A percentile compares a stretch with the other conserved stretches of the same genome.
These are phyloP conservation scores for Cytospora piceicola DNA, from an alignment of 2,329 filamentous ascomycete species.

Conservation along the genomic window DNA sequence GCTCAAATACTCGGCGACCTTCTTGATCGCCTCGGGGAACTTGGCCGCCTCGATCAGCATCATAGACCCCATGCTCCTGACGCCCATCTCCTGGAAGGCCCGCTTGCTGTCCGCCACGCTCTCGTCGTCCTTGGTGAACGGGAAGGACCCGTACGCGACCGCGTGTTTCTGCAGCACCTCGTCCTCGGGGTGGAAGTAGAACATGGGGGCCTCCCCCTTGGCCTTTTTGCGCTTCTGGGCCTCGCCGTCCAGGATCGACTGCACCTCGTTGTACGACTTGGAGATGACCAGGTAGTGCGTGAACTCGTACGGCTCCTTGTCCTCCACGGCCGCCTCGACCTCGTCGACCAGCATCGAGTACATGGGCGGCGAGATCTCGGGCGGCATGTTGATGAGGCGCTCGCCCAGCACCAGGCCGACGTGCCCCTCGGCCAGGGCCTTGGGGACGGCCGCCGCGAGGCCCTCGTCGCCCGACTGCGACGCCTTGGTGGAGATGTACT, in stretches of 20 bases:
- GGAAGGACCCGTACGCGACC: constrained; percentile 68
- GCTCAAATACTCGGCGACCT: constrained; percentile 73
- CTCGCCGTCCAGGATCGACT: constrained; percentile 74
- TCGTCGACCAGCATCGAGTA: constrained; percentile 94
- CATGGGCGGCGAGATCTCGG: constrained; percentile 89
- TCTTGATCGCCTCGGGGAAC: constrained; percentile 76
- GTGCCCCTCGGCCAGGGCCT: constrained; percentile 64
- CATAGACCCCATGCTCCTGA: constrained; percentile 81
- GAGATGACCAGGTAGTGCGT: constrained; percentile 90
- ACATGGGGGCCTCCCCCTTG: constrained; percentile 64
- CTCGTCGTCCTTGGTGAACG: constrained; percentile 81
- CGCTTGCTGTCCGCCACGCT: constrained; percentile 87
- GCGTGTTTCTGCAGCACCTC: constrained; percentile 83
- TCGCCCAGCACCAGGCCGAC: constrained; percentile 90
- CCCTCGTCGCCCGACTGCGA: constrained; percentile 54
- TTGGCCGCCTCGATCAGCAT: constrained; percentile 82
- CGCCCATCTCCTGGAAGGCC: constrained; percentile 90
- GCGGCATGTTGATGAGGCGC: constrained; percentile 94
- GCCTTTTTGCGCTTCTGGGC: constrained; percentile 70
- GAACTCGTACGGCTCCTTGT: constrained; percentile 91
- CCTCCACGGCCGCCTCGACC: constrained; percentile 83
- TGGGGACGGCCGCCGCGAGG: constrained; percentile 58
- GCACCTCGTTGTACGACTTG: constrained; percentile 89
- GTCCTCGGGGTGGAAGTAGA: constrained; percentile 96
- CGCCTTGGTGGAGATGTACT: constrained; percentile 69